Evolutionary conservation across 2,329 filamentous ascomycete genomes (phyloP), one percentile per base, ranked within the genome.

Genomic region (Tolypocladium sp.): DNA sequence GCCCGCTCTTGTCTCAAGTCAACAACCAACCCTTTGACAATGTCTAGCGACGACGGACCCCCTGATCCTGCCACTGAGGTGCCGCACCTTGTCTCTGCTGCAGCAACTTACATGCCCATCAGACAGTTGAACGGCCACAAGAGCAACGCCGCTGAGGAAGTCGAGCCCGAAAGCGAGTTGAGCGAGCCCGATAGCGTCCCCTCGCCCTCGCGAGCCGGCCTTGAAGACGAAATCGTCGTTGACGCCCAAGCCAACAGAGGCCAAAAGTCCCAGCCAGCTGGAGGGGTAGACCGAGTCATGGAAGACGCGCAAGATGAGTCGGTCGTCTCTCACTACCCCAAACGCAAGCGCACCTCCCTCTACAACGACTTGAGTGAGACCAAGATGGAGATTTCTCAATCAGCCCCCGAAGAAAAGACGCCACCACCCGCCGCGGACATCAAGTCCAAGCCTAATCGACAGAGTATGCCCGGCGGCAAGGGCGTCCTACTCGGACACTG

Each of bases 401-500:
- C 67, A 22, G 56, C 70, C 12, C 64, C 66, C 8, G 71, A 69
- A 15, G 69, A 71, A 27, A 69, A 70, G 8, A 69, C 68, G 22
- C 63, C 67, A 3, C 59, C 68, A 0, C 61, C 63, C 7, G 61
- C 65, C 41, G 49, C 41, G 13, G 58, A 60, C 25, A 22, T 52
- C 15, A 73, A 71, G 52, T 42, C 63, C 22, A 76, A 70, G 56
- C 61, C 69, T 13, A 58, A 66, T 22, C 68, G 71, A 1, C 61
- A 66, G 40, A 71, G 66, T 40, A 57, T 70, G 17, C 65, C 67
- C 20, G 70, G 68, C 15, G 70, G 74, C 27, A 82, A 82, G 62
- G 76, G 77, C 4, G 75, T 83, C 6, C 68, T 79, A 6, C 73
- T 87, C 9, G 84, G 84, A 2, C 80, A 82, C 41, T 87, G 84